phyloP scores from a whole-genome alignment of 352 stramenopile species.

The Phytophthora idaei region DNA sequence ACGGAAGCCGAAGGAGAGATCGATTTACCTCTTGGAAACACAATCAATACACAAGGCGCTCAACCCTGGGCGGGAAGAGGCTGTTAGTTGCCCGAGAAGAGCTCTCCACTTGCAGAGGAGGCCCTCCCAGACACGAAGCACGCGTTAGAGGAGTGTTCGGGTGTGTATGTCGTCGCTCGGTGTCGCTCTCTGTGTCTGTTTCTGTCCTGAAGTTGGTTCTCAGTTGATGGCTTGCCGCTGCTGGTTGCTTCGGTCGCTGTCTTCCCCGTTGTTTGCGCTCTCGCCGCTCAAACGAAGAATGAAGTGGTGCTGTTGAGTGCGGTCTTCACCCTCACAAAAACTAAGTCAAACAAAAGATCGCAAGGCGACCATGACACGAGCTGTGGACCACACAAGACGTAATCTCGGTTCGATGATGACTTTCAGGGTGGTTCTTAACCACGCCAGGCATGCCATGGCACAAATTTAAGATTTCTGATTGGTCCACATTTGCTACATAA shows the following conservation, averaged over 20 bases:
- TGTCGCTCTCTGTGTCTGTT: conserved; percentile 1
- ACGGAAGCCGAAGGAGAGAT: conserved; percentile 18
- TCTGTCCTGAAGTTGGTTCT: conserved; percentile 8
- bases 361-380: neutral
- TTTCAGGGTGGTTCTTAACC: neutral
- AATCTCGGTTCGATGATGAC: too few relatives aligned
- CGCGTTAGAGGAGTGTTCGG: neutral
- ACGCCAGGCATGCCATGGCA: neutral
- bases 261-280: conserved; percentile 19
- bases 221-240: conserved; percentile 14
- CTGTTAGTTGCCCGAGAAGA: conserved; percentile 15
- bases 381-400: too few relatives aligned
- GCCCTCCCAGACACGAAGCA: conserved; percentile 9
- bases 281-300: conserved; percentile 30
- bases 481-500: too few relatives aligned
- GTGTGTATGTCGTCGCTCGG: conserved; percentile 6
- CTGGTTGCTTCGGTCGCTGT: conserved; percentile 21
- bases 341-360: conserved; percentile 23
- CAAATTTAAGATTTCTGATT: too few relatives aligned
- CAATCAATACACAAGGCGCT: conserved; percentile 19
- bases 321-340: conserved; percentile 3
- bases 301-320: conserved; percentile 1
- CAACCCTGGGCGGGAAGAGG: conserved; percentile 2
- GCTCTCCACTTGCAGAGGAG: conserved; percentile 21
- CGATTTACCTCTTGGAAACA: conserved; percentile 10